These are phyloP conservation scores for Diplocarpon mali DNA, from an alignment of 2,329 filamentous ascomycete species.

Conservation along the genomic window DNA sequence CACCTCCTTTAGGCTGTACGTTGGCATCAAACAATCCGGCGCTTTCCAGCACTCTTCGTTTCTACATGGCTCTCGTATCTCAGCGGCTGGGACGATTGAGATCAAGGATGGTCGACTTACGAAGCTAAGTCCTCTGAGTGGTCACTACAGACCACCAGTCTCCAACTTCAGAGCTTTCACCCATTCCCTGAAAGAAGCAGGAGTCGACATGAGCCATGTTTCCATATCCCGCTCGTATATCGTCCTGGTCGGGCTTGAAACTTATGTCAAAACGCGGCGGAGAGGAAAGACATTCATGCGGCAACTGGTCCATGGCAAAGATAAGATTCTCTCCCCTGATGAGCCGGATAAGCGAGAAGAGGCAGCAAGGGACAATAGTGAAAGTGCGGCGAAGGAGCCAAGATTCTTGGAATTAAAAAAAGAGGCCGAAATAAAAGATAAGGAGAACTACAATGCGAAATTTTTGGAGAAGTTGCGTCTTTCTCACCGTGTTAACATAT, in stretches of 20 bases:
- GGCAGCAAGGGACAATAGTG: conserved; percentile 46
- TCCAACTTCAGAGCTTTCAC: conserved; percentile 78
- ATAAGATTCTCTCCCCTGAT: conserved; percentile 51
- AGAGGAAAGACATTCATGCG: conserved; percentile 47
- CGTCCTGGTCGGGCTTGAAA: conserved; percentile 71
- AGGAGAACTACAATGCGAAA: conserved; percentile 20
- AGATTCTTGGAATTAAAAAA: conserved; percentile 27
- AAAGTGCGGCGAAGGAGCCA: conserved; percentile 44
- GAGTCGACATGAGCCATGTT: conserved; percentile 69
- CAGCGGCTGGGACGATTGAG: conserved; percentile 74
- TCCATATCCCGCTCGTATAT: conserved; percentile 75
- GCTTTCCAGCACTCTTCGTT: conserved; percentile 90
- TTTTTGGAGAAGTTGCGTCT: conserved; percentile 32
- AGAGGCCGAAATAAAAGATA: conserved; percentile 14
- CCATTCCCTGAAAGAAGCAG: conserved; percentile 56
- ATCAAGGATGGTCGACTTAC: conserved; percentile 71
- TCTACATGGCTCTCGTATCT: conserved; percentile 69
- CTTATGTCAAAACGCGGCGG: conserved; percentile 56
- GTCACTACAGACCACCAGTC: conserved; percentile 72
- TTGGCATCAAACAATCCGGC: conserved; percentile 81
- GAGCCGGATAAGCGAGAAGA: conserved; percentile 46
- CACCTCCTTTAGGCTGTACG: conserved; percentile 72
- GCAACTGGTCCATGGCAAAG: conserved; percentile 41
- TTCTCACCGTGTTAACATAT: neutral
- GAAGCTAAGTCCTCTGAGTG: conserved; percentile 59